Evolutionary conservation across 1,139 yeast species (phyloP), one percentile per base, ranked within the genome.

Genomic region (Nakaseomyces nivariensis): DNA sequence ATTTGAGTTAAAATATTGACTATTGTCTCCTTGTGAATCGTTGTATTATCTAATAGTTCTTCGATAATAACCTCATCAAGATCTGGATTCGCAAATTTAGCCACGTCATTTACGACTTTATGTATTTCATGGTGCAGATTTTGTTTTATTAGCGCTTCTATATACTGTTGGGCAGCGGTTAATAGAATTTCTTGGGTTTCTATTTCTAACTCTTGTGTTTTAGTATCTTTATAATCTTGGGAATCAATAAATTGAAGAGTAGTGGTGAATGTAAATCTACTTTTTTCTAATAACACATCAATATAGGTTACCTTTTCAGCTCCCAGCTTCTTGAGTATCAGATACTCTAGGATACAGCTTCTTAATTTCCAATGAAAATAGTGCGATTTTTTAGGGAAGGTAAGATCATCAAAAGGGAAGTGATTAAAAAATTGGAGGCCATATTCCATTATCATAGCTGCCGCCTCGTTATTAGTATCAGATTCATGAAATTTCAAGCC

Each of bases 301-400:
- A 4, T 4, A 4, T 24, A 8, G 7, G 31, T n/a, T 10, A 1
- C 10, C 6, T 24, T 7, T 11, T 38, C 4, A 5, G 4, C 8
- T n/a, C 25, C 31, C 6, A 24, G 8, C 11, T 38, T 40, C 11
- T 48, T 48, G 17, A 38, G 10, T 4, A 52, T 42, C 3, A 45
- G 22, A 5, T 49, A 27, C 11, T 47, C 46, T 26, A 59, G 29
- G 3, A 53, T 29, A 1, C 36, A 24, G 10, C 55, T 52, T 47
- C 55, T 52, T 37, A 48, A 48, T n/a, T 46, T 48, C 66, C 64
- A 60, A 45, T 53, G 55, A 22, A 44, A 40, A 40, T 54, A 61
- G 47, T 62, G 54, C 22, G 48, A 52, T 49, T 38, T 51, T 40
- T 54, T 53, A 1, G 56, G 50, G 31, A 56, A 50, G 1, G 56